Evolutionary conservation across 257 asterid species (phyloP), one percentile per base, ranked within the genome.

Genomic region (Verbascum thapsus): DNA sequence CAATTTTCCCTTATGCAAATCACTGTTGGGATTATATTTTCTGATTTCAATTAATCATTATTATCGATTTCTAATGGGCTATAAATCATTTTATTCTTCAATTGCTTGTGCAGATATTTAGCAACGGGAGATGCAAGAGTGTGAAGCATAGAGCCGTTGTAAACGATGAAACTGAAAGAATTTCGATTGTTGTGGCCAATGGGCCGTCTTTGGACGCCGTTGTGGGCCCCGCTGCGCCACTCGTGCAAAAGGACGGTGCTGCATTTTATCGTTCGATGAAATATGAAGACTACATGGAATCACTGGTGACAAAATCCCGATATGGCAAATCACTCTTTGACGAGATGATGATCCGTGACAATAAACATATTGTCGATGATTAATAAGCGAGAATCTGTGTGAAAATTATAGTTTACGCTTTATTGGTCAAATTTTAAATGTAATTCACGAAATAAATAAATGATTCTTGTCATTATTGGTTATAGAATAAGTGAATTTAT

Each of bases 201-300:
- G 94, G 90, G 3, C 90, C 88, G n/a, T 68, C 78, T 6, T 62
- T 44, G 38, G 86, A 84, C 15, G 72, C 76, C 7, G 12, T 55
- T 7, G 80, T 87, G 0, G 61, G 74, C n/a, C 92, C 95, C 0
- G 82, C 81, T 4, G 58, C 70, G 2, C 40, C 60, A 4, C 58
- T 84, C 18, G 58, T 78, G 23, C 26, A 59, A 0, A 72, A 15
- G 2, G 75, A 78, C 0, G 78, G 69, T 9, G 15, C 67, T 5
- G 58, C 78, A 3, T 58, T 68, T 12, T 82, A 87, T 49, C 18
- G 13, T 7, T 58, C 88, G 1, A 64, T 79, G 71, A 79, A 75
- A 55, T 87, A 80, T 42, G 64, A 20, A 13, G 83, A 87, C 0
- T 85, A 80, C 52, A 5, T 87, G 22, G 79, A 81, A 42, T 6